phyloP scores from a whole-genome alignment of 371 early-diverging fungal genomes.

The Actinomucor elegans region DNA sequence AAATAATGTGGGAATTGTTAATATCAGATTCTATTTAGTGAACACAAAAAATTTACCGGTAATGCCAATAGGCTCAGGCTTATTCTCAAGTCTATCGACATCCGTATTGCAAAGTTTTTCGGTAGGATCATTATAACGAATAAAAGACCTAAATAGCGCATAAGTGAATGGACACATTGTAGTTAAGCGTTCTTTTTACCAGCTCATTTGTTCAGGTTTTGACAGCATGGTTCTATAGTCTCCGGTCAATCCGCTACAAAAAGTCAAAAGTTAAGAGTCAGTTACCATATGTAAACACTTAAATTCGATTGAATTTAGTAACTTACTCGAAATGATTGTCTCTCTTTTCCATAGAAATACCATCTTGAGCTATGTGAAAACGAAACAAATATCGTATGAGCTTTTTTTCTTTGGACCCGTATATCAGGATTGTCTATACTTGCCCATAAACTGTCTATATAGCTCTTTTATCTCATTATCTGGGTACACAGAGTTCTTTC shows the following conservation, averaged over 20 bases:
- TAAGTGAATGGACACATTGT: no score
- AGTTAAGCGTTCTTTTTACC: no score
- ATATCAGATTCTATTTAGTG: not conserved
- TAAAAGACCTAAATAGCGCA: conserved; percentile 29
- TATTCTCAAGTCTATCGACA: conserved; percentile 59
- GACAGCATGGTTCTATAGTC: conserved; percentile 76
- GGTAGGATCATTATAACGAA: conserved; percentile 68
- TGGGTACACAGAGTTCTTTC: conserved; percentile 79
- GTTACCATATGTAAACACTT: conserved; percentile 4
- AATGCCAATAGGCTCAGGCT: conserved; percentile 42
- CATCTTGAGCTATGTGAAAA: conserved; percentile 20
- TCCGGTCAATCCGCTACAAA: conserved; percentile 66
- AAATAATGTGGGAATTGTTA: conserved; percentile 6
- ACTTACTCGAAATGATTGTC: conserved; percentile 47
- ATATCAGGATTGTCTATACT: not conserved
- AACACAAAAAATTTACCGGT: conserved; percentile 17
- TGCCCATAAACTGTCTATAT: conserved; percentile 73
- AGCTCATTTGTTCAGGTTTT: conserved; percentile 42
- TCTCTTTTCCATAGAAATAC: conserved; percentile 31
- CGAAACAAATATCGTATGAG: not conserved
- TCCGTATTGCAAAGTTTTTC: conserved; percentile 70
- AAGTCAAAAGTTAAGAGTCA: not conserved
- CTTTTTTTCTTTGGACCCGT: not conserved
- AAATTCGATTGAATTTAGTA: not conserved
- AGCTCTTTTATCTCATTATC: conserved; percentile 64